A percentile compares a stretch with the other conserved stretches of the same genome.
These are phyloP conservation scores for Wickerhamiella spandovensis DNA, from an alignment of 805 yeast genomes.

Conservation along the genomic window DNA sequence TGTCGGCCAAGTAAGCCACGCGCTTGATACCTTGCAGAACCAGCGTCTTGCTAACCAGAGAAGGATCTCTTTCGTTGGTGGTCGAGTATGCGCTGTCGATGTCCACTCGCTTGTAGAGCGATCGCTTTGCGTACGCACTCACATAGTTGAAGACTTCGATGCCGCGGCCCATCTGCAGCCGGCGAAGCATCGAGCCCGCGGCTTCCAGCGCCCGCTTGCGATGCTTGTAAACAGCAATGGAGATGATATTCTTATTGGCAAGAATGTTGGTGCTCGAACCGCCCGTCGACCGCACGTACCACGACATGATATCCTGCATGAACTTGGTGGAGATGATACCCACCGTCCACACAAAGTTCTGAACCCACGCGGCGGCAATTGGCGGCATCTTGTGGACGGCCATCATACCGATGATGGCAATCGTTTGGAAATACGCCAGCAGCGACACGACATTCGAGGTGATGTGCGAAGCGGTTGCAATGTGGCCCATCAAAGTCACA, in stretches of 20 bases:
- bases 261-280: slow-evolving; percentile 72
- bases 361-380: slow-evolving; percentile 95
- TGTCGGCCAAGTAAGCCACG: slow-evolving; percentile 70
- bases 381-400: slow-evolving; percentile 90
- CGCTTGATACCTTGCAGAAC: slow-evolving; percentile 85
- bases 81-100: slow-evolving; percentile 15
- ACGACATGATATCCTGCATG: slow-evolving; percentile 40
- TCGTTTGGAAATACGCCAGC: slow-evolving; percentile 84
- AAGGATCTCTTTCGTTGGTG: slow-evolving; percentile 41
- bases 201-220: slow-evolving; percentile 16
- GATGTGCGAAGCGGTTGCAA: slow-evolving; percentile 88
- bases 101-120: slow-evolving; percentile 7
- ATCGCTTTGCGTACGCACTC: neutral
- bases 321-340: slow-evolving; percentile 69
- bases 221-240: slow-evolving; percentile 66
- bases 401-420: slow-evolving; percentile 90
- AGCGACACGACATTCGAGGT: slow-evolving; percentile 92
- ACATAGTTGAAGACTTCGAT: neutral
- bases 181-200: slow-evolving; percentile 2
- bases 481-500: slow-evolving; percentile 75
- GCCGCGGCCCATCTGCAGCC: neutral
- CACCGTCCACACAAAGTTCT: slow-evolving; percentile 92
- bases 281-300: slow-evolving; percentile 49
- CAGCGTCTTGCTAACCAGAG: slow-evolving; percentile 53
- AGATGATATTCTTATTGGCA: slow-evolving; percentile 46